These are phyloP conservation scores for Porcisia deanei DNA, from an alignment of 208 protist species.

Conservation along the genomic window DNA sequence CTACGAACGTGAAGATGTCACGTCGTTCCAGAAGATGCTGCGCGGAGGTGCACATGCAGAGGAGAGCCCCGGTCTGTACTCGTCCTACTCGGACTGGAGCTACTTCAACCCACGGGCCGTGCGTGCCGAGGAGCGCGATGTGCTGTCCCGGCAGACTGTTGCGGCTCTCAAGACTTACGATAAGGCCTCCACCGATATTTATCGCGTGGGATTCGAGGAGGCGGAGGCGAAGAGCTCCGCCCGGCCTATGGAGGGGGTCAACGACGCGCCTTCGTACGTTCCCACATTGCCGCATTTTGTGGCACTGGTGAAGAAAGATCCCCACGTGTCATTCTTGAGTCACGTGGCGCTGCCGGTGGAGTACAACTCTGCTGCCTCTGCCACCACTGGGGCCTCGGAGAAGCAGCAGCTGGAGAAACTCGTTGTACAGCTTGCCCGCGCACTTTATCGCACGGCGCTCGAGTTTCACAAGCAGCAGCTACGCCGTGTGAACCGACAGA, in stretches of 20 bases:
- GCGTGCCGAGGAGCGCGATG: slow-evolving; percentile 75
- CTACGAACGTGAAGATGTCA: slow-evolving; percentile 76
- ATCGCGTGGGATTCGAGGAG: slow-evolving; percentile 62
- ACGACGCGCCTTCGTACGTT: slow-evolving; percentile 50
- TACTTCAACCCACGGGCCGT: slow-evolving; percentile 87
- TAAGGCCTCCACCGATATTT: slow-evolving; percentile 60
- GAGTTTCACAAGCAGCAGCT: slow-evolving; percentile 71
- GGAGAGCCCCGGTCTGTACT: slow-evolving; percentile 52
- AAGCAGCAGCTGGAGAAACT: slow-evolving; percentile 55
- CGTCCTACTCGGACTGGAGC: slow-evolving; percentile 70
- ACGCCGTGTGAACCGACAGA: slow-evolving; percentile 77
- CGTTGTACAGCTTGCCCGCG: slow-evolving; percentile 54
- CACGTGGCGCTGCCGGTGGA: slow-evolving; percentile 49
- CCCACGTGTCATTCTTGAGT: slow-evolving; percentile 68
- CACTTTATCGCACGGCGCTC: slow-evolving; percentile 62
- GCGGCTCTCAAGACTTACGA: slow-evolving; percentile 69
- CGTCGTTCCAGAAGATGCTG: slow-evolving; percentile 63
- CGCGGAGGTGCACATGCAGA: slow-evolving; percentile 28
- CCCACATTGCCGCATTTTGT: slow-evolving; percentile 83
- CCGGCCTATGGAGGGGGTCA: slow-evolving; percentile 36
- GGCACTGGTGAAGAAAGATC: slow-evolving; percentile 65
- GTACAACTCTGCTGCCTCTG: slow-evolving; percentile 8
- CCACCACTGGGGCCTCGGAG: neutral
- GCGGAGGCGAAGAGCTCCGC: slow-evolving; percentile 22
- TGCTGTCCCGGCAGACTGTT: slow-evolving; percentile 47